phyloP scores from a whole-genome alignment of 441 rosid genomes.

The Adansonia madagascariensis region DNA sequence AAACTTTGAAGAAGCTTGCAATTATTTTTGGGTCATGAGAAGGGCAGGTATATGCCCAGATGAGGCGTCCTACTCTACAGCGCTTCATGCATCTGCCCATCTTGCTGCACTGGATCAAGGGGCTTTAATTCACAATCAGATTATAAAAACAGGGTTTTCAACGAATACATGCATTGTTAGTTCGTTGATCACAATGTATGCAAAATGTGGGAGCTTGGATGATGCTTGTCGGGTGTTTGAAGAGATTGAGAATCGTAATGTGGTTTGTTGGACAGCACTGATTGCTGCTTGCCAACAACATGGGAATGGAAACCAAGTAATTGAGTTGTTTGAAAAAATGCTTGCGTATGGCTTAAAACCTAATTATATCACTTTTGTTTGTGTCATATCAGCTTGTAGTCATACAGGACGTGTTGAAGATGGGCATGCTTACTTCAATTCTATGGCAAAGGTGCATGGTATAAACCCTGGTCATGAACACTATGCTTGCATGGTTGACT shows the following conservation, averaged over 20 bases:
- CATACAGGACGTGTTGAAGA: conserved; percentile 43
- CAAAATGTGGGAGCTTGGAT: conserved; percentile 45
- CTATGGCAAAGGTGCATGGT: conserved; percentile 39
- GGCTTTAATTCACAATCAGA: conserved; percentile 36
- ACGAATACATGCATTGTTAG: conserved; percentile 29
- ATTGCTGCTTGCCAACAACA: conserved; percentile 47
- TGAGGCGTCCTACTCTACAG: conserved; percentile 40
- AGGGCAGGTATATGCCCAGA: conserved; percentile 37
- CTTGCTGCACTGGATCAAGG: conserved; percentile 39
- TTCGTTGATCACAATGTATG: conserved; percentile 48
- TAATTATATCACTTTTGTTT: conserved; percentile 43
- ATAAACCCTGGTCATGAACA: conserved; percentile 47
- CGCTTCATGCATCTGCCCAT: conserved; percentile 42
- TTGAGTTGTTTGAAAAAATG: conserved; percentile 42
- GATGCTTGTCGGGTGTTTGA: conserved; percentile 44
- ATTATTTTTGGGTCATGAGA: conserved; percentile 38
- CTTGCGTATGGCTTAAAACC: conserved; percentile 38
- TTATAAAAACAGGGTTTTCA: conserved; percentile 36
- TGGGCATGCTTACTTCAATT: conserved; percentile 39
- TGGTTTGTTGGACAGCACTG: conserved; percentile 46
- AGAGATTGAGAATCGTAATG: conserved; percentile 35
- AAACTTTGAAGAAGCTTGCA: conserved; percentile 38
- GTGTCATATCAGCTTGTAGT: conserved; percentile 49
- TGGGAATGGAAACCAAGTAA: conserved; percentile 38
- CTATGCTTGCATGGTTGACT: conserved; percentile 52